Percentiles rank a stretch among this genome's conserved stretches.
phyloP scores from a whole-genome alignment of 169 alveolate species.

The Amoebophrya sp. region DNA sequence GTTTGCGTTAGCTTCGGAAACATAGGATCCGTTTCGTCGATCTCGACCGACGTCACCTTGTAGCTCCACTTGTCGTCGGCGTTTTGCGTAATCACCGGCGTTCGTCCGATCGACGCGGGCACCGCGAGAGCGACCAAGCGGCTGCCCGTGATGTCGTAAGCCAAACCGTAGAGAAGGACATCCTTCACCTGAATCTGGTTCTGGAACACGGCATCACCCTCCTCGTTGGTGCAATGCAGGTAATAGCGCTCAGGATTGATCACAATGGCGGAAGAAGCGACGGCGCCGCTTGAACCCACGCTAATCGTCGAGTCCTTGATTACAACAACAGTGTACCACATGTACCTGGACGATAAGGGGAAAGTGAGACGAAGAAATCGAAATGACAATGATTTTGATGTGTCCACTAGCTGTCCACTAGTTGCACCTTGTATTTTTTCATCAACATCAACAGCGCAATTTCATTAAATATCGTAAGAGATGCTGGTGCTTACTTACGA shows the following conservation, averaged over 20 bases:
- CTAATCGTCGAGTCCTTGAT: background rate
- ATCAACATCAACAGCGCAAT: too few relatives aligned
- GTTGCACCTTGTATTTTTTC: too few relatives aligned
- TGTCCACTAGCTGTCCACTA: too few relatives aligned
- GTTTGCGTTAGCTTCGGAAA: background rate
- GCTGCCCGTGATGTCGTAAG: constrained; percentile 1
- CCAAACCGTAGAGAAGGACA: background rate
- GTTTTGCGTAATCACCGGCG: constrained; percentile 18
- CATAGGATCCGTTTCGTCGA: background rate
- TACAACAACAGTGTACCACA: background rate
- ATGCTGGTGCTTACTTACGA: too few relatives aligned
- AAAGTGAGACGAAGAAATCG: too few relatives aligned
- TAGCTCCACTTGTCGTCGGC: constrained; percentile 18
- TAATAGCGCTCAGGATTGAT: constrained; percentile 11
- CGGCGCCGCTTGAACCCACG: background rate
- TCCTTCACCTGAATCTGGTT: background rate
- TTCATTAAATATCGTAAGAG: too few relatives aligned
- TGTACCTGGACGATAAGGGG: too few relatives aligned
- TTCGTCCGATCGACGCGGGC: background rate
- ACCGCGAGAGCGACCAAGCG: background rate
- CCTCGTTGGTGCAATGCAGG: constrained; percentile 24
- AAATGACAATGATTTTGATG: too few relatives aligned
- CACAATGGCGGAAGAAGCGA: background rate
- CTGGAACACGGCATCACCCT: background rate
- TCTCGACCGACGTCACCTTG: constrained; percentile 20